A percentile compares a stretch with the other conserved stretches of the same genome.
phyloP scores from a whole-genome alignment of 2,329 filamentous ascomycete genomes.

The Teratosphaeria zuluensis region DNA sequence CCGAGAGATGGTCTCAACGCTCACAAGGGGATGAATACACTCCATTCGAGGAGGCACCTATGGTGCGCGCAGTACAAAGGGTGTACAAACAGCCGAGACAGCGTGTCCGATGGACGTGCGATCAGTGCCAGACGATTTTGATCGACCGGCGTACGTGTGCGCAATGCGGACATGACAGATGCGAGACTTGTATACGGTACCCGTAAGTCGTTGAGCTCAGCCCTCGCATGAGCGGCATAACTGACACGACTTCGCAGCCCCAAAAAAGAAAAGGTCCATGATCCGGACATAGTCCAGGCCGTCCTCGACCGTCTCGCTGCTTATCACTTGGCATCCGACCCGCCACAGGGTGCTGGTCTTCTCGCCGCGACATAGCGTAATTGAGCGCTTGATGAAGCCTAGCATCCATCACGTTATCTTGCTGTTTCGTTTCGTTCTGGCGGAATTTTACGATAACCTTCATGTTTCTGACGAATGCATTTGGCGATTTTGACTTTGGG shows the following conservation, averaged over 20 bases:
- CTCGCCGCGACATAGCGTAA: not conserved
- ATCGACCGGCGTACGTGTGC: conserved; percentile 42
- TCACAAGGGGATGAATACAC: conserved; percentile 53
- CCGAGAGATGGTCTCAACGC: conserved; percentile 58
- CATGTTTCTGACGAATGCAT: not conserved
- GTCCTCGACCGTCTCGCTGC: conserved; percentile 12
- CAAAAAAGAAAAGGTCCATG: conserved; percentile 4
- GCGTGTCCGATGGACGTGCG: conserved; percentile 44
- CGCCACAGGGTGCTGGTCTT: not conserved
- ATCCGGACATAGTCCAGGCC: conserved; percentile 12
- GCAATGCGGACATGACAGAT: conserved; percentile 52
- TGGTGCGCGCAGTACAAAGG: conserved; percentile 19
- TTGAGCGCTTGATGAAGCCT: not conserved
- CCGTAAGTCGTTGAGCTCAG: conserved; percentile 28
- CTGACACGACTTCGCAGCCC: conserved; percentile 7
- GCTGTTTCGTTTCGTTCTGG: not conserved
- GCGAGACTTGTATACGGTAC: conserved; percentile 48
- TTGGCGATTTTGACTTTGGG: not conserved
- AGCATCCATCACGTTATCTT: not conserved
- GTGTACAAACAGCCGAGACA: conserved; percentile 37
- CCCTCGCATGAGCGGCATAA: not conserved
- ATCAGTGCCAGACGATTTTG: conserved; percentile 53
- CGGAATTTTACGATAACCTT: not conserved
- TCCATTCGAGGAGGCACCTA: conserved; percentile 22
- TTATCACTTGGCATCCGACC: conserved; percentile 6